Evolutionary conservation across 1,284 basidiomycete species (phyloP).

Genomic region (Moniliophthora roreri): DNA sequence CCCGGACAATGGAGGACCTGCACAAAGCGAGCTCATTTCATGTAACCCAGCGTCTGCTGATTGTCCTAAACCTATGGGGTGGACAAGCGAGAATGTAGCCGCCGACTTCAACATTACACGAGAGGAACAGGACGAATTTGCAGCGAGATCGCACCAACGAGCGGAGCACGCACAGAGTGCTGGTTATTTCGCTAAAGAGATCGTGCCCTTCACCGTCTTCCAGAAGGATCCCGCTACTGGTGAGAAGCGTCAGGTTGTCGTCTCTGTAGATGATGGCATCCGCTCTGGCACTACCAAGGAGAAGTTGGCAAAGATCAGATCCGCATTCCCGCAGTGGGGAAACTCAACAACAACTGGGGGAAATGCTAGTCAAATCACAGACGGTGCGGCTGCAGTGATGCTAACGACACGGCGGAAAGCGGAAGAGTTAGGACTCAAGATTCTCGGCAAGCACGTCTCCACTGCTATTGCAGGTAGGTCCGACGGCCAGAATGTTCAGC

Average conservation of each 20-base stretch:
- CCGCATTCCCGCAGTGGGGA: slow-evolving; percentile 90
- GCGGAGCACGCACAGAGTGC: slow-evolving; percentile 67
- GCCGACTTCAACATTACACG: slow-evolving; percentile 80
- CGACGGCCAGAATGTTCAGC: background rate
- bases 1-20: slow-evolving; percentile 63
- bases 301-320: slow-evolving; percentile 61
- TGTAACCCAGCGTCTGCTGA: slow-evolving; percentile 53
- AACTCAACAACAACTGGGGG: slow-evolving; percentile 81
- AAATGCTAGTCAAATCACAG: slow-evolving; percentile 86
- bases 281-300: slow-evolving; percentile 77
- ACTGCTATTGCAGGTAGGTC: slow-evolving; percentile 68
- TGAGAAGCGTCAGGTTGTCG: slow-evolving; percentile 52
- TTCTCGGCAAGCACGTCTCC: slow-evolving; percentile 79
- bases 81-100: slow-evolving; percentile 84
- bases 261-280: slow-evolving; percentile 83
- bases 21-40: slow-evolving; percentile 59
- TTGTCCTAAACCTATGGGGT: slow-evolving; percentile 77
- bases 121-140: slow-evolving; percentile 83
- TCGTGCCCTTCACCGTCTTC: slow-evolving; percentile 75
- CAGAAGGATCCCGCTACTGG: slow-evolving; percentile 56
- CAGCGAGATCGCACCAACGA: slow-evolving; percentile 77
- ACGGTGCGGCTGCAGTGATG: slow-evolving; percentile 84
- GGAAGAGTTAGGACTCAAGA: slow-evolving; percentile 71
- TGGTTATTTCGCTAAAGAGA: slow-evolving; percentile 77
- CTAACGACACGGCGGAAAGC: slow-evolving; percentile 88